Conservation (phyloP, 169 alveolate genomes). For the Miamiensis avidus region DNA sequence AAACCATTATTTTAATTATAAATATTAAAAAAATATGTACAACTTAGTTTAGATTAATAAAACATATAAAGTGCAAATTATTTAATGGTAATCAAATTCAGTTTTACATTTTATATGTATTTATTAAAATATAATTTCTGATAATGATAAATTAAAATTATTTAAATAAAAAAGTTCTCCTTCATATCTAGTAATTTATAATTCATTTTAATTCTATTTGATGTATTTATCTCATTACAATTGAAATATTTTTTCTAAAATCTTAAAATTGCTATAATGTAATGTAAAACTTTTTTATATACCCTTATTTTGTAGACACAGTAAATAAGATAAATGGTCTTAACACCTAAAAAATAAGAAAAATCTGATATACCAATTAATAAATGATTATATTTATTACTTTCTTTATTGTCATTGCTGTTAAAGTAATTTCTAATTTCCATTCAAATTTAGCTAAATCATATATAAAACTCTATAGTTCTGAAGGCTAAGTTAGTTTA, state of each 20-base stretch:
- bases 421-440: conserved; percentile 45
- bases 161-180: no score
- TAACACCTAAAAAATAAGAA: conserved; percentile 20
- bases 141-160: no score
- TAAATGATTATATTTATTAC: conserved; percentile 14
- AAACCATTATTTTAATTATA: no score
- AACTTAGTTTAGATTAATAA: no score
- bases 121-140: no score
- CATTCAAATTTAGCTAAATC: conserved; percentile 42
- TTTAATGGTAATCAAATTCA: no score
- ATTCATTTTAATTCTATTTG: conserved; percentile 36
- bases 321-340: conserved; percentile 42
- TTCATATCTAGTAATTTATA: no score
- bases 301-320: conserved; percentile 45
- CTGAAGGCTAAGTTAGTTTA: not conserved
- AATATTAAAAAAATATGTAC: no score
- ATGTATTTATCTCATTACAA: conserved; percentile 33
- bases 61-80: no score
- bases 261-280: conserved; percentile 37
- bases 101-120: no score
- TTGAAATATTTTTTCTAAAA: conserved; percentile 46
- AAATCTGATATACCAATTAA: no score
- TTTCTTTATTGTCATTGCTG: conserved; percentile 35
- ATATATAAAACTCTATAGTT: conserved; percentile 23
- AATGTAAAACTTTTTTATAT: conserved; percentile 31